A percentile compares a stretch with the other conserved stretches of the same genome.
These are phyloP conservation scores for Dissophora ornata DNA, from an alignment of 192 early-diverging fungal species.

Conservation along the genomic window DNA sequence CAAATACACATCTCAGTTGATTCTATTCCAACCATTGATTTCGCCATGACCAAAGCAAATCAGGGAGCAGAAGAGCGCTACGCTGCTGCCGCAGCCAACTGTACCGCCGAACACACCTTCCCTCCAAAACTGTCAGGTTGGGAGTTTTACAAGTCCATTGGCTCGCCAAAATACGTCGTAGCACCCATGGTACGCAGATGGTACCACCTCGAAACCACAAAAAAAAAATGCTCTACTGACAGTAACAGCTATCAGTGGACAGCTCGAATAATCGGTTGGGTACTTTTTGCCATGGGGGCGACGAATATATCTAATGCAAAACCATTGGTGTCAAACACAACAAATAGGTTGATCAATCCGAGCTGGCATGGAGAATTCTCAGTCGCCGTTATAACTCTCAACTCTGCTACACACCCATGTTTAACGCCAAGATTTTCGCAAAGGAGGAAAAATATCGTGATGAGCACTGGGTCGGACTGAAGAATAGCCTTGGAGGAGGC, in stretches of 20 bases:
- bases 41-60: slow-evolving; percentile 44
- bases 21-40: no score
- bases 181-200: slow-evolving; percentile 84
- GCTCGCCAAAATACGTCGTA: slow-evolving; percentile 81
- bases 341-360: slow-evolving; percentile 84
- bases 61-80: slow-evolving; percentile 31
- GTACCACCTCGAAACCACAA: no score
- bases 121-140: slow-evolving; percentile 75
- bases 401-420: slow-evolving; percentile 98
- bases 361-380: slow-evolving; percentile 94
- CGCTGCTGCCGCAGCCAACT: slow-evolving; percentile 32
- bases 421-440: slow-evolving; percentile 89
- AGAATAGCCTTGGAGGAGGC: slow-evolving; percentile 50
- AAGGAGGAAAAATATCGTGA: slow-evolving; percentile 73
- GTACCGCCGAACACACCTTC: slow-evolving; percentile 26
- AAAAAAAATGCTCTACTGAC: no score
- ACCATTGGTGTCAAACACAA: no score
- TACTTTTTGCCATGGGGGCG: background rate
- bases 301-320: no score
- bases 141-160: slow-evolving; percentile 82
- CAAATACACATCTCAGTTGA: background rate
- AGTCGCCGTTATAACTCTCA: slow-evolving; percentile 87
- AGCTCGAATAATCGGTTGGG: no score
- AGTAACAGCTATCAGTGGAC: no score
- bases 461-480: slow-evolving; percentile 77